Percentiles rank a stretch among this genome's conserved stretches.
Conservation (phyloP, 345 rosid genomes). For the Nephelium lappaceum region DNA sequence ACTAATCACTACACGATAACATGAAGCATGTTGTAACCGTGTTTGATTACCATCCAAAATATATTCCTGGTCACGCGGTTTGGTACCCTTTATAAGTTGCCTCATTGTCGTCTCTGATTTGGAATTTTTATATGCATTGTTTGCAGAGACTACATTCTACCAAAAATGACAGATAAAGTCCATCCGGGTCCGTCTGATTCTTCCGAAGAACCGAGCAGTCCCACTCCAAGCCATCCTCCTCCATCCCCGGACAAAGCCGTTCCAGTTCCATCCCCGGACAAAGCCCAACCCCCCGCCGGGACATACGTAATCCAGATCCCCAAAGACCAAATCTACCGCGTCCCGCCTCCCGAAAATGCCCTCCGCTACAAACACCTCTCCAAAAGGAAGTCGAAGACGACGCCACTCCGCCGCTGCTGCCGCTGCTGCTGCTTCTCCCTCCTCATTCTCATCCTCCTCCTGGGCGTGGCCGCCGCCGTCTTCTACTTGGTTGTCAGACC, state of each 20-base stretch:
- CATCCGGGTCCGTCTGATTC: constrained; percentile 27
- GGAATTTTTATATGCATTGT: too few species aligned
- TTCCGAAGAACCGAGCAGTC: neutral
- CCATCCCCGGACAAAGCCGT: constrained; percentile 1
- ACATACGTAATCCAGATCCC: constrained; percentile 89
- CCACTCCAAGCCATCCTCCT: neutral
- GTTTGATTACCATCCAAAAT: too few species aligned
- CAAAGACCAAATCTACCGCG: constrained; percentile 84
- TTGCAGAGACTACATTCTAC: too few species aligned
- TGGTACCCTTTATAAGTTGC: too few species aligned
- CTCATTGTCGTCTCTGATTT: too few species aligned
- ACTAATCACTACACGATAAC: too few species aligned
- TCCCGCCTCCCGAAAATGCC: constrained; percentile 86
- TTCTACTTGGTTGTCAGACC: constrained; percentile 73
- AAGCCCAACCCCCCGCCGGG: constrained; percentile 44
- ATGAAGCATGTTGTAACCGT: too few species aligned
- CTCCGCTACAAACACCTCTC: constrained; percentile 61
- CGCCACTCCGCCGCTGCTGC: constrained; percentile 49
- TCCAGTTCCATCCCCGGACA: neutral
- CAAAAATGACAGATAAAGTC: constrained; percentile 42
- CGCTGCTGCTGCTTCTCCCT: constrained; percentile 40
- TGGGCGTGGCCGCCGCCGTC: constrained; percentile 47
- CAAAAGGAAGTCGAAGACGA: constrained; percentile 33
- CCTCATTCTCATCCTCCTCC: constrained; percentile 43
- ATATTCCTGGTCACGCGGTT: too few species aligned